These are phyloP conservation scores for Hyphopichia wangnamkhiaoensis DNA, from an alignment of 1,139 yeast genomes.

Conservation along the genomic window DNA sequence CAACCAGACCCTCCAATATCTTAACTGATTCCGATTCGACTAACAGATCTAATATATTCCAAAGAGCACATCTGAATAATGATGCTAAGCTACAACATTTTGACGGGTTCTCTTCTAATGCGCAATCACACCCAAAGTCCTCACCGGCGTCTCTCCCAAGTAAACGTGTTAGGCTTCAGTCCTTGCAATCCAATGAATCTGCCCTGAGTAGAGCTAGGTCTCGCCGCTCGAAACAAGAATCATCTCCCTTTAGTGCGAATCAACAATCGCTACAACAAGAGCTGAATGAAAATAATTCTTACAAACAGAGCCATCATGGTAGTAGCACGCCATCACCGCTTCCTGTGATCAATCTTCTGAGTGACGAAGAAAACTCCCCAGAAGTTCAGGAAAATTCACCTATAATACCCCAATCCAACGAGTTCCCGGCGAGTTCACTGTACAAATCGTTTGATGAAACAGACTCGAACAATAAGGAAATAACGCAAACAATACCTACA, in stretches of 20 bases:
- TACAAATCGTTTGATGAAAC: background rate
- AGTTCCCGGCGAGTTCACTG: too few species aligned
- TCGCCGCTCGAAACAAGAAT: background rate
- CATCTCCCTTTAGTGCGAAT: too few species aligned
- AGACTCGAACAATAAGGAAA: background rate
- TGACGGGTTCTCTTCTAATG: too few species aligned
- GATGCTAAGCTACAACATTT: too few species aligned
- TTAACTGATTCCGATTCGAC: too few species aligned
- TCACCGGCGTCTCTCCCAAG: background rate
- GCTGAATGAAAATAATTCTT: background rate
- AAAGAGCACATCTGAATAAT: too few species aligned
- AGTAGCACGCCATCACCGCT: background rate
- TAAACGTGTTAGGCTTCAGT: background rate
- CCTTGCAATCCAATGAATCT: background rate
- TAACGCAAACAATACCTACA: too few species aligned
- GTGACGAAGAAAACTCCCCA: conserved; percentile 4
- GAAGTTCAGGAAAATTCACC: background rate
- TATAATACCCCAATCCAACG: background rate
- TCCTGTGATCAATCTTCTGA: background rate
- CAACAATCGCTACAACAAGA: background rate
- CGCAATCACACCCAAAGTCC: too few species aligned
- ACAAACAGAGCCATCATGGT: too few species aligned
- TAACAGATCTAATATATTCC: too few species aligned
- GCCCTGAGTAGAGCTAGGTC: background rate
- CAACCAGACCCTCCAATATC: background rate